These are phyloP conservation scores for Cymbidium sinense DNA, from an alignment of 106 monocot species.

Conservation along the genomic window DNA sequence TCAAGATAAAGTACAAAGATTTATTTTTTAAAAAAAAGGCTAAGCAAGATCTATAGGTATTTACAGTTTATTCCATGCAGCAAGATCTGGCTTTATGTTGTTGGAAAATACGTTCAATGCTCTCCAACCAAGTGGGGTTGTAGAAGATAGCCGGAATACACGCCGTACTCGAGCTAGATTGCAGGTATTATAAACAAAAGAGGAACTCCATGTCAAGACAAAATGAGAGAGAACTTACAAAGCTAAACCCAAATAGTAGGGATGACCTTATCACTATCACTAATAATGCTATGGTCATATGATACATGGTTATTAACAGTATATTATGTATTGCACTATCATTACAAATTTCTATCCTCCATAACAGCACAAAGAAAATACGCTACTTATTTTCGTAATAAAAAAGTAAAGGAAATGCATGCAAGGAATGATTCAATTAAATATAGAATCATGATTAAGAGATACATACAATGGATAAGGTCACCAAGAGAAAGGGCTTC, in stretches of 20 bases:
- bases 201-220: background rate
- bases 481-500: slow-evolving; percentile 29
- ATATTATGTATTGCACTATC: background rate
- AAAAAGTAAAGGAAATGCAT: background rate
- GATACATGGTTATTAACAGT: background rate
- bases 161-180: too few species aligned
- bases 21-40: background rate
- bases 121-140: background rate
- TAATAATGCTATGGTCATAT: background rate
- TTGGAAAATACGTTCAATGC: background rate
- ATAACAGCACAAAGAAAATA: background rate
- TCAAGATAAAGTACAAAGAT: background rate
- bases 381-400: background rate
- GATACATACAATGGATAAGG: slow-evolving; percentile 3
- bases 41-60: background rate
- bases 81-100: background rate
- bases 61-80: background rate
- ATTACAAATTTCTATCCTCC: background rate
- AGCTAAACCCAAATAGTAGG: background rate
- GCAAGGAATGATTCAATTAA: background rate
- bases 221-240: background rate
- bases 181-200: background rate
- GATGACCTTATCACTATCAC: background rate
- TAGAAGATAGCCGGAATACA: background rate
- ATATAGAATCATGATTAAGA: background rate